phyloP scores from a whole-genome alignment of 306 rosid genomes.

The Potentilla sterilis region DNA sequence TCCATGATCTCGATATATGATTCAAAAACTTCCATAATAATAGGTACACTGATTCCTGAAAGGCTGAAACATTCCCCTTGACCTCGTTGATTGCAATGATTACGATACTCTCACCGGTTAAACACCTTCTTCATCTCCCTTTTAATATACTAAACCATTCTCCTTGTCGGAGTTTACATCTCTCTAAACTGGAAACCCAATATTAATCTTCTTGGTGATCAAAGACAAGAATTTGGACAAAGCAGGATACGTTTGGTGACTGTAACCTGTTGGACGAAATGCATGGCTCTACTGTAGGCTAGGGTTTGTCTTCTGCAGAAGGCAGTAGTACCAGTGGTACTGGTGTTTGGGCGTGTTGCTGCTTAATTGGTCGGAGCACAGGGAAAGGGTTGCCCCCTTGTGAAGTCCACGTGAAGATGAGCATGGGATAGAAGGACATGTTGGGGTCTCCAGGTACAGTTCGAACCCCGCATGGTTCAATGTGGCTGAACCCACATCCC shows the following conservation, averaged over 20 bases:
- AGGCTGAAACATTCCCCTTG: slow-evolving; percentile 44
- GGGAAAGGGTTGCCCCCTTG: background rate
- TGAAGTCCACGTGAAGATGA: slow-evolving; percentile 29
- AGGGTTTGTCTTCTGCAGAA: slow-evolving; percentile 2
- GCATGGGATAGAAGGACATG: slow-evolving; percentile 9
- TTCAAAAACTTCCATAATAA: slow-evolving; percentile 29
- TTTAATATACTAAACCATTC: slow-evolving; percentile 27
- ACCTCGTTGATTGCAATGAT: slow-evolving; percentile 16
- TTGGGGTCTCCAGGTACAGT: background rate
- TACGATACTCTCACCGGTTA: background rate
- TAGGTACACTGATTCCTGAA: slow-evolving; percentile 26
- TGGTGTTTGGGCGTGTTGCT: background rate
- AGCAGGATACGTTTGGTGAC: slow-evolving; percentile 38
- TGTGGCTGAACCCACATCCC: slow-evolving; percentile 16
- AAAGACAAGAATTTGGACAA: slow-evolving; percentile 23
- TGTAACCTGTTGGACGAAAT: background rate
- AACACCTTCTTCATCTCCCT: slow-evolving; percentile 9
- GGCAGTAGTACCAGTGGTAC: background rate
- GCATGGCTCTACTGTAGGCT: background rate
- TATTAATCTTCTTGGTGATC: slow-evolving; percentile 1
- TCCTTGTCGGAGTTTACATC: slow-evolving; percentile 42
- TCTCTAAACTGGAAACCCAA: slow-evolving; percentile 17
- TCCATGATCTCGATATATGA: slow-evolving; percentile 27
- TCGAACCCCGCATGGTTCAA: slow-evolving; percentile 4
- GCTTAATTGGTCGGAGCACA: background rate